Evolutionary conservation across 345 rosid genomes (phyloP).

Genomic region (Linum usitatissimum): DNA sequence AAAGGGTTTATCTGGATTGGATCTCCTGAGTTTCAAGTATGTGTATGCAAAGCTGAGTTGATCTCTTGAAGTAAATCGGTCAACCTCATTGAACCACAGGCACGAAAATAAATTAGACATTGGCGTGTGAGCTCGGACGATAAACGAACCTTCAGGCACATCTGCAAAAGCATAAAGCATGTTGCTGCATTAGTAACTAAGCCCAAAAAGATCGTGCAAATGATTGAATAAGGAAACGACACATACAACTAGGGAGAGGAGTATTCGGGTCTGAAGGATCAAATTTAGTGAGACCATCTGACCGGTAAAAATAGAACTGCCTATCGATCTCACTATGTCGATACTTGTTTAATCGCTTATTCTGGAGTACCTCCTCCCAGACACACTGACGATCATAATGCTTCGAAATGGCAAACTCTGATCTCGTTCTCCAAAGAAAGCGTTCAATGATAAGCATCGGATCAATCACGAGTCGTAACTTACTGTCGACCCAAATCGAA

Average conservation of each 20-base stretch:
- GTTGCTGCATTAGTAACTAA: conserved; percentile 16
- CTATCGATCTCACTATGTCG: conserved; percentile 64
- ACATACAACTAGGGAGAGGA: conserved; percentile 81
- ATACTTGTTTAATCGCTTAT: conserved; percentile 70
- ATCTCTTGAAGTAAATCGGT: conserved; percentile 84
- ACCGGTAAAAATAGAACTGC: conserved; percentile 54
- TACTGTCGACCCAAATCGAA: conserved; percentile 94
- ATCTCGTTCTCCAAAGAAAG: conserved; percentile 70
- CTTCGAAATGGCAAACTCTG: conserved; percentile 92
- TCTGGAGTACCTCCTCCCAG: conserved; percentile 87
- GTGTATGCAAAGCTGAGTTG: conserved; percentile 94
- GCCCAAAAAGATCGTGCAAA: conserved; percentile 2
- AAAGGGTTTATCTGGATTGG: conserved; percentile 60
- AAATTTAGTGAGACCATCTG: conserved; percentile 77
- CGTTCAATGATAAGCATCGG: conserved; percentile 70
- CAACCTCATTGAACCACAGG: conserved; percentile 90
- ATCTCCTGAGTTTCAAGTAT: conserved; percentile 65
- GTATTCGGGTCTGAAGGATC: conserved; percentile 43
- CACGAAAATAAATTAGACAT: conserved; percentile 94
- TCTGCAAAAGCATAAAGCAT: conserved; percentile 35
- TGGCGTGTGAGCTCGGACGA: conserved; percentile 76
- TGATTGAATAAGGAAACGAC: conserved; percentile 6
- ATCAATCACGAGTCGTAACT: conserved; percentile 74
- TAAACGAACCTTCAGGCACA: conserved; percentile 97
- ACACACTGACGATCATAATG: conserved; percentile 93